Conservation (phyloP, 1,139 yeast species). For the Candida tetrigidarum region DNA sequence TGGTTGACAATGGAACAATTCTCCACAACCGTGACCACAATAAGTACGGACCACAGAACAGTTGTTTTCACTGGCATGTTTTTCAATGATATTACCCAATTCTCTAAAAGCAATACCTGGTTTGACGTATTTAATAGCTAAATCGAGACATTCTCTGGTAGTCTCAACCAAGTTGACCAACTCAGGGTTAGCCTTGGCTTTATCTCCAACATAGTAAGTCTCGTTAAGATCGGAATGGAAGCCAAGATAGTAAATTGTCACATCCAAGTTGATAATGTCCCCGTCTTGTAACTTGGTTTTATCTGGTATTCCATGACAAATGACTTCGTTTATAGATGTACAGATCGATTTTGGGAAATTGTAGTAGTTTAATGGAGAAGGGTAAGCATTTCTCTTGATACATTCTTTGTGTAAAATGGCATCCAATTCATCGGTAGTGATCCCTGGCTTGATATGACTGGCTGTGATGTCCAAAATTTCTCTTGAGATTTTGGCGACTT, state of each 20-base stretch:
- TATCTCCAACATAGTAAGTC: slow-evolving; percentile 95
- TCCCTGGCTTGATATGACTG: slow-evolving; percentile 79
- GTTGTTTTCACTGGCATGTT: slow-evolving; percentile 76
- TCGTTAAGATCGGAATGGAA: slow-evolving; percentile 95
- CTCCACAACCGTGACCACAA: slow-evolving; percentile 94
- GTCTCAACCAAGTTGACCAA: slow-evolving; percentile 91
- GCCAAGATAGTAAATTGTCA: slow-evolving; percentile 83
- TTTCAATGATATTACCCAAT: slow-evolving; percentile 87
- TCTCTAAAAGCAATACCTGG: slow-evolving; percentile 93
- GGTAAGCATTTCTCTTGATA: slow-evolving; percentile 87
- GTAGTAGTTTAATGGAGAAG: slow-evolving; percentile 94
- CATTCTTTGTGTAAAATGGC: slow-evolving; percentile 86
- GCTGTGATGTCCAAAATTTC: slow-evolving; percentile 90
- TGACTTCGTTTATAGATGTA: slow-evolving; percentile 91
- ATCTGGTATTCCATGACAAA: slow-evolving; percentile 98
- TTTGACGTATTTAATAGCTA: slow-evolving; percentile 82
- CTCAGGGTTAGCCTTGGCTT: slow-evolving; percentile 75
- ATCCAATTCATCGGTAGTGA: slow-evolving; percentile 94
- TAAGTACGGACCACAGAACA: slow-evolving; percentile 90
- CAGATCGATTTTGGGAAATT: slow-evolving; percentile 93
- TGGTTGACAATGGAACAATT: slow-evolving; percentile 90
- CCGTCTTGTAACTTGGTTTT: slow-evolving; percentile 86
- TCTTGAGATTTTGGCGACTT: slow-evolving; percentile 76
- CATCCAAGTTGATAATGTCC: slow-evolving; percentile 91
- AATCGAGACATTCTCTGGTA: slow-evolving; percentile 84